A percentile compares a stretch with the other conserved stretches of the same genome.
These are phyloP conservation scores for Hirsutella thompsonii DNA, from an alignment of 2,329 filamentous ascomycete species.

Conservation along the genomic window DNA sequence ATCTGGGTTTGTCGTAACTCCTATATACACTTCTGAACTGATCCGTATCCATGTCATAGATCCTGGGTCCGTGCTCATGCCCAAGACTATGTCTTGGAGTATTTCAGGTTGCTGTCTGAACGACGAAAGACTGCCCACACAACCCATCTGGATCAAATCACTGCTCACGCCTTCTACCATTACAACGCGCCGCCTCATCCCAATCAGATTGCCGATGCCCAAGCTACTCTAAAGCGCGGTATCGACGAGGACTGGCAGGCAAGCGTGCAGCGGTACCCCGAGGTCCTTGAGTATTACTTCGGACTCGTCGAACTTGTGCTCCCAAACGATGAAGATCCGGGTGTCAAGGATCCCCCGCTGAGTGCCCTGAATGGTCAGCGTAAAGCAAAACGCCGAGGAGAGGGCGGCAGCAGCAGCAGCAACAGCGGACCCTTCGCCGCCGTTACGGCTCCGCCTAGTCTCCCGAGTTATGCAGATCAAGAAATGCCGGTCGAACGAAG, in stretches of 20 bases:
- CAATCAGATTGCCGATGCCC: slow-evolving; percentile 49
- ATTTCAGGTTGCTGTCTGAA: slow-evolving; percentile 48
- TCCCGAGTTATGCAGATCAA: slow-evolving; percentile 10
- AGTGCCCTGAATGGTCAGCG: slow-evolving; percentile 36
- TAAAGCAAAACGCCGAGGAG: slow-evolving; percentile 29
- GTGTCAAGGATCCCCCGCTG: slow-evolving; percentile 47
- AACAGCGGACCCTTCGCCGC: slow-evolving; percentile 1
- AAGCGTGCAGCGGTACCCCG: slow-evolving; percentile 63
- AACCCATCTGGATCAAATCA: slow-evolving; percentile 41
- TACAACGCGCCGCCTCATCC: slow-evolving; percentile 46
- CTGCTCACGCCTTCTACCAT: slow-evolving; percentile 40
- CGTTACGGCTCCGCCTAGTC: slow-evolving; percentile 3
- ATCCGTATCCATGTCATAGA: slow-evolving; percentile 21
- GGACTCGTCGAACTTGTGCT: slow-evolving; percentile 53
- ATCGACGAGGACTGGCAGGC: slow-evolving; percentile 71
- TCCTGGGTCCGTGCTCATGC: slow-evolving; percentile 52
- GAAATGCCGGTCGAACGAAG: slow-evolving; percentile 4
- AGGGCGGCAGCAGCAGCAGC: slow-evolving; percentile 19
- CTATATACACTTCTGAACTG: too few relatives aligned
- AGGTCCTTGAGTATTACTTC: slow-evolving; percentile 74
- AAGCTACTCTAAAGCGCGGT: slow-evolving; percentile 54
- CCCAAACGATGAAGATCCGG: slow-evolving; percentile 47
- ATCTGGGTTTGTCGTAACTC: too few relatives aligned
- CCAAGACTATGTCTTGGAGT: slow-evolving; percentile 55
- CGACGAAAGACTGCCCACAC: slow-evolving; percentile 45